Evolutionary conservation across 352 stramenopile species (phyloP).

Genomic region (Elongisporangium senticosum): DNA sequence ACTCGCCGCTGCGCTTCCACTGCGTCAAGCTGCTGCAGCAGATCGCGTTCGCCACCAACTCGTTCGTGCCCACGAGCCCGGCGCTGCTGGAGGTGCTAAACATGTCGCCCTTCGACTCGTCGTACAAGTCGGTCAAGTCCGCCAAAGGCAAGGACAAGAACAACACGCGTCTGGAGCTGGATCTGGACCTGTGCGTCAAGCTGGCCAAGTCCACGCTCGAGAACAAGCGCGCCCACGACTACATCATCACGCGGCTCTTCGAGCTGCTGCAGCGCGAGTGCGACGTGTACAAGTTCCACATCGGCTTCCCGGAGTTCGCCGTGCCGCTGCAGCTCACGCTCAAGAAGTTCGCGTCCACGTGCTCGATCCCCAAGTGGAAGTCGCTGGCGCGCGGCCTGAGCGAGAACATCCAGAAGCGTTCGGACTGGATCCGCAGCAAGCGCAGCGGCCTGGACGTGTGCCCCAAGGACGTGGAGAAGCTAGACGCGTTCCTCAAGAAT

Average conservation of each 20-base stretch:
- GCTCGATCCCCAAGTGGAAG: slow-evolving; percentile 73
- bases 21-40: slow-evolving; percentile 96
- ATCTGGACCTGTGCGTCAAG: slow-evolving; percentile 87
- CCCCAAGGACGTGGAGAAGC: slow-evolving; percentile 78
- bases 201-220: slow-evolving; percentile 88
- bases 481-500: slow-evolving; percentile 79
- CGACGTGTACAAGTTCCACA: slow-evolving; percentile 94
- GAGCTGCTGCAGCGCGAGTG: slow-evolving; percentile 93
- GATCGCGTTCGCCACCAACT: slow-evolving; percentile 90
- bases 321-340: slow-evolving; percentile 86
- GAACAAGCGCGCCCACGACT: slow-evolving; percentile 83
- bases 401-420: slow-evolving; percentile 68
- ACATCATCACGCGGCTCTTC: slow-evolving; percentile 90
- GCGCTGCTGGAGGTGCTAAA: slow-evolving; percentile 94
- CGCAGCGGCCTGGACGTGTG: slow-evolving; percentile 87
- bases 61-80: slow-evolving; percentile 94
- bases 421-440: slow-evolving; percentile 85
- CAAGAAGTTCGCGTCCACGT: slow-evolving; percentile 86
- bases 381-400: slow-evolving; percentile 52
- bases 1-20: slow-evolving; percentile 94
- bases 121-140: slow-evolving; percentile 58
- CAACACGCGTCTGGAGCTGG: slow-evolving; percentile 43
- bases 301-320: slow-evolving; percentile 94
- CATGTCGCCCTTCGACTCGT: slow-evolving; percentile 85
- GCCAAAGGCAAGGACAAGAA: slow-evolving; percentile 25